These are phyloP conservation scores for Metschnikowia henanensis DNA, from an alignment of 805 yeast genomes.

Conservation along the genomic window DNA sequence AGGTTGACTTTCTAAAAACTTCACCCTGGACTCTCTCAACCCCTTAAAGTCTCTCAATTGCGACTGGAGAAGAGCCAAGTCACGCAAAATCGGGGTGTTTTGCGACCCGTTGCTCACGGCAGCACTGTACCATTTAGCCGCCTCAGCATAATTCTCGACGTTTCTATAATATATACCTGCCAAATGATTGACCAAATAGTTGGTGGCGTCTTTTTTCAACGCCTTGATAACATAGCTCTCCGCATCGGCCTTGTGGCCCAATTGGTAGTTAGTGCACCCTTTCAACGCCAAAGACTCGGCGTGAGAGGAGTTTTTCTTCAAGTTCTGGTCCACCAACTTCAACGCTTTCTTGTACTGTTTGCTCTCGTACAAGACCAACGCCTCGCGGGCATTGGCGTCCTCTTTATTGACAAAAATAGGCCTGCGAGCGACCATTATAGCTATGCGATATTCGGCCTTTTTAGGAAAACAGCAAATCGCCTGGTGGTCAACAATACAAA, in stretches of 20 bases:
- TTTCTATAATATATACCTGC: slow-evolving; percentile 81
- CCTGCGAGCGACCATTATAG: slow-evolving; percentile 15
- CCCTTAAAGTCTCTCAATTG: slow-evolving; percentile 75
- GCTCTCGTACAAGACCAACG: slow-evolving; percentile 76
- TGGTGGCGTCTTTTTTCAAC: slow-evolving; percentile 52
- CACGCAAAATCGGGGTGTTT: slow-evolving; percentile 79
- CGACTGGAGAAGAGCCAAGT: slow-evolving; percentile 74
- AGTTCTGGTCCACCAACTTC: slow-evolving; percentile 67
- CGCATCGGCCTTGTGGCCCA: slow-evolving; percentile 65
- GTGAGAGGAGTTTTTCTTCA: slow-evolving; percentile 74
- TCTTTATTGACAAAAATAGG: slow-evolving; percentile 56
- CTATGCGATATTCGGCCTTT: not conserved
- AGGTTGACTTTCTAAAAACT: slow-evolving; percentile 67
- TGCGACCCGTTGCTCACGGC: slow-evolving; percentile 77
- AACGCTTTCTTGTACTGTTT: slow-evolving; percentile 87
- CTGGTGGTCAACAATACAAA: too few species aligned
- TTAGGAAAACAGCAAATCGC: too few species aligned
- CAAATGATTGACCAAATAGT: slow-evolving; percentile 80
- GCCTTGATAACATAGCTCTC: slow-evolving; percentile 62
- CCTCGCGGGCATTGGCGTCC: slow-evolving; percentile 74
- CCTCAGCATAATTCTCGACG: slow-evolving; percentile 66
- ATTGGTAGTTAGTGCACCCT: slow-evolving; percentile 64
- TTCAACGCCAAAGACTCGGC: slow-evolving; percentile 84
- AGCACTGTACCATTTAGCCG: slow-evolving; percentile 73
- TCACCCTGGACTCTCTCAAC: slow-evolving; percentile 61